Base-by-base conservation (phyloP, 2,329 filamentous ascomycete genomes). In the Nothophaeocryptopus gaeumannii region DNA sequence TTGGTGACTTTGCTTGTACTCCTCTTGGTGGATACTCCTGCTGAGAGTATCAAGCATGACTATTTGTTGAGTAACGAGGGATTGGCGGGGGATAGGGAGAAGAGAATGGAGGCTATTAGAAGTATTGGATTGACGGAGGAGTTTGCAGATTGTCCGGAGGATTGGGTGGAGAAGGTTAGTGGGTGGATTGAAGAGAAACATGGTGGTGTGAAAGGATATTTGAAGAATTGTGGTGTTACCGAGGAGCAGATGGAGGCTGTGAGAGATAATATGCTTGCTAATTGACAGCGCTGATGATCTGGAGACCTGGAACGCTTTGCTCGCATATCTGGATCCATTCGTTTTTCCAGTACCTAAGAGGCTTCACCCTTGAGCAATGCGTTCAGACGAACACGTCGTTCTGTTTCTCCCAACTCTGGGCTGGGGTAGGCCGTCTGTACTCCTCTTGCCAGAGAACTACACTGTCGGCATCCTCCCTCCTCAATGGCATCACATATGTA, bases 61-160 rank as follows among this genome's bases (percentile, higher is more conserved):
- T 95, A 95, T 67, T 68, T 78, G 51, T 75, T 85, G 16, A 89
- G 85, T 2, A 75, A 80, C 47, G 72, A 75, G 1, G 80, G 82
- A 34, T 74, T 93, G 10, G 72, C 74, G 30, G 67, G 77, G 0
- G 85, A 89, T 63, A 78, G 78, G 56, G 80, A 82, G 48, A 75
- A 78, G 61, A 78, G 86, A 44, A 63, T 92, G 56, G 70, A 73
- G 40, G 88, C 95, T 69, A 85, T 95, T 46, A 67, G 71, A 3
- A 76, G 79, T 39, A 81, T 93, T 58, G 89, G 89, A 0, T 71
- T 95, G 43, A 78, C 82, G 0, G 82, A 85, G n/a, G 81, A 83
- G 2, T 95, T 89, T 75, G 85, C 80, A 0, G 74, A 77, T 15
- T 88, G 86, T 58, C 80, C 83, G 2, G 67, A 71, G 4, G 78